Evolutionary conservation across 2,329 filamentous ascomycete species (phyloP), one percentile per base, ranked within the genome.

Genomic region (Talaromyces pinophilus): DNA sequence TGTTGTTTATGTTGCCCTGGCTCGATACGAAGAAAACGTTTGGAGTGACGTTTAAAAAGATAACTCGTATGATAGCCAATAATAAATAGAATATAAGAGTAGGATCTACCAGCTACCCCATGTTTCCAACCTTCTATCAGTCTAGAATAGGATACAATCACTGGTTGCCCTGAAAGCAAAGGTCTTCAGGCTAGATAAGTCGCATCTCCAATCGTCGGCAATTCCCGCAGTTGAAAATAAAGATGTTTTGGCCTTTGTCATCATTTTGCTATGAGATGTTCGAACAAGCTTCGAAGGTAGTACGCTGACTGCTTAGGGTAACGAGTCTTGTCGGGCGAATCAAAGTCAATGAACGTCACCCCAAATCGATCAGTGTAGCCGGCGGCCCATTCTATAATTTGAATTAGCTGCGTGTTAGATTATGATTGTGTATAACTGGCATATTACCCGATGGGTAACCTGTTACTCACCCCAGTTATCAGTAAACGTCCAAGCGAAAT

Each of bases 321-420:
- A 38, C 91, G 71, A 19, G 69, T 85, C 81, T 88, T 90, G 82
- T 93, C 90, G 30, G 87, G 87, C 67, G 90, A 85, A 70, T 86
- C 71, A 75, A 92, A 94, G 78, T 93, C 90, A 64, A 94, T 90
- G 74, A 85, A 93, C 4, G 88, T 90, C 67, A 91, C 89, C 48
- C 91, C 91, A 73, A 94, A 93, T 54, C 91, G 85, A 59, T 91
- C 93, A 79, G 89, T 87, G 76, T 92, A 94, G 13, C 90, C 91
- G 77, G 93, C 91, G 28, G 91, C 90, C 90, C 90, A 93, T 80
- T 92, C 90, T 77, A 92, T 92, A 81, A 92, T 92, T 79, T 80
- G 83, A 72, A 66, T 74, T 13, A 25, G 30, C 19, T 17, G 60
- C 15, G 33, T 15, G 38, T 46, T 44, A 66, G 61, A 64, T 5